Conservation (phyloP, 345 rosid genomes). For the Brassica incana region DNA sequence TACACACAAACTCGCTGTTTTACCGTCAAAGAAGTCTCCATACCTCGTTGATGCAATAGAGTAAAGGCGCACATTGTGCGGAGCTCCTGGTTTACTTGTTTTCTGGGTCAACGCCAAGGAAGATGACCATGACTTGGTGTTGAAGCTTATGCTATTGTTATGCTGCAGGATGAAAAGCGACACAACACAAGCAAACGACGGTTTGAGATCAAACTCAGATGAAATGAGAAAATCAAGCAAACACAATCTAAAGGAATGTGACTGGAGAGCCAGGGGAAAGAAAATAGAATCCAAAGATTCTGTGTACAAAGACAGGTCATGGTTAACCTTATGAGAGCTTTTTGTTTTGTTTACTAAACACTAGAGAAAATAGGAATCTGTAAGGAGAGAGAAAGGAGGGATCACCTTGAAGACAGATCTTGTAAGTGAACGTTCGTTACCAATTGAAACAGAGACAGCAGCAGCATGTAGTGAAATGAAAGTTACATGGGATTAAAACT, state of each 20-base stretch:
- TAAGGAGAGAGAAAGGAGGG: background rate
- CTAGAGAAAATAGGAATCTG: background rate
- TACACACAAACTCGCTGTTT: conserved; percentile 86
- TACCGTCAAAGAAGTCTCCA: conserved; percentile 88
- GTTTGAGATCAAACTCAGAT: conserved; percentile 1
- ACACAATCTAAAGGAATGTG: background rate
- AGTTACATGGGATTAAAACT: background rate
- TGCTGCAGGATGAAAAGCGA: conserved; percentile 35
- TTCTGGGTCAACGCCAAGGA: conserved; percentile 48
- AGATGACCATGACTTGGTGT: conserved; percentile 60
- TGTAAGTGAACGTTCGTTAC: conserved; percentile 31
- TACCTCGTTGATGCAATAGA: conserved; percentile 94
- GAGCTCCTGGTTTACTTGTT: conserved; percentile 70
- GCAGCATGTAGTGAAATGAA: conserved; percentile 20
- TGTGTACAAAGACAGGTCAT: background rate
- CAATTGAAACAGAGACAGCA: conserved; percentile 36
- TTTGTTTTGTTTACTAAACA: background rate
- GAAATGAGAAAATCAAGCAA: background rate
- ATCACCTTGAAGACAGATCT: conserved; percentile 40
- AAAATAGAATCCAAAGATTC: background rate
- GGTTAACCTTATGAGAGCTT: background rate
- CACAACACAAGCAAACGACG: background rate
- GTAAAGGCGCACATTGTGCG: conserved; percentile 91
- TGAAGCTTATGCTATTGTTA: conserved; percentile 55
- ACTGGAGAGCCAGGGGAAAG: background rate